Evolutionary conservation across 257 asterid species (phyloP), one percentile per base, ranked within the genome.

Genomic region (Misopates orontium): DNA sequence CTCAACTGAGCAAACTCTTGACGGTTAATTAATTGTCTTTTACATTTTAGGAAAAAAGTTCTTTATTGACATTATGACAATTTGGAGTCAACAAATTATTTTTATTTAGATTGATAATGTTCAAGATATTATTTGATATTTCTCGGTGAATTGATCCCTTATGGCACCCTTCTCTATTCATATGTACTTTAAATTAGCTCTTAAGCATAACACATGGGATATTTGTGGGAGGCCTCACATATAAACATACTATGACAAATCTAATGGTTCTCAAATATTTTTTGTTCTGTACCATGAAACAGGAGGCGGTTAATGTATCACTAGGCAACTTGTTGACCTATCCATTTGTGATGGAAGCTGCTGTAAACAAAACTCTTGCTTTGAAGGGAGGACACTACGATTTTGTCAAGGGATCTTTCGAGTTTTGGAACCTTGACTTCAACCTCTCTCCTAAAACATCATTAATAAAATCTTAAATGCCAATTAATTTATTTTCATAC

Each of bases 291-390:
- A 58, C 15, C 18, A 47, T 41, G 40, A 52, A 72, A 74, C 82
- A 90, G 97, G 98, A 92, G 72, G 95, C 96, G 0, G 98, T 92
- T 75, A 92, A 92, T 51, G 77, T 85, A 17, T 92, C 97, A 1
- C 25, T 92, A 10, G 89, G 87, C 0, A 92, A 92, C 53, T 71
- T 89, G 48, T 18, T 92, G 54, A 84, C 96, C 1, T 92, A 92
- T 51, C 96, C 95, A 7, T 92, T 82, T 66, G 98, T 92, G 61
- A 81, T 90, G 65, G 96, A 92, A 28, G 98, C 83, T 0, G 85
- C 81, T 24, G 77, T 73, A 25, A 85, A 87, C 75, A 89, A 87
- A 51, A 66, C 63, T 1, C 69, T 92, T 15, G 71, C 79, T 0
- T 16, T 92, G 56, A 85, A 74, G 68, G 98, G 98, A 12, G 98